Conservation (phyloP, 495 filamentous ascomycete species). For the Pyronema domesticum region DNA sequence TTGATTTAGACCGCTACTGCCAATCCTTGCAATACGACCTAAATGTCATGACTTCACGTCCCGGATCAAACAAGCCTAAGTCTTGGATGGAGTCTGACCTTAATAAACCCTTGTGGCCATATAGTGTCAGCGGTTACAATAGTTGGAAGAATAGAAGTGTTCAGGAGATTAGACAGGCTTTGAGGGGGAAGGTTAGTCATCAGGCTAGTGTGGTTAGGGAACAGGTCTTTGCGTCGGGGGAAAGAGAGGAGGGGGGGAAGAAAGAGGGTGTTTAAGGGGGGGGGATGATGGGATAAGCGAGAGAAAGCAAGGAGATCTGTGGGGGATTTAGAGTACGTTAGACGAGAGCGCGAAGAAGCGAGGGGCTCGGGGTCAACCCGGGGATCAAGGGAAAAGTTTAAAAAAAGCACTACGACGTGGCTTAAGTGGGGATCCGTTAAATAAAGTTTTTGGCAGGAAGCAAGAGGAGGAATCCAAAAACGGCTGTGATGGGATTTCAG, state of each 20-base stretch:
- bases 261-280: background rate
- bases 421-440: no score
- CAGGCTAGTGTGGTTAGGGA: conserved; percentile 1
- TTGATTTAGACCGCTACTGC: conserved; percentile 64
- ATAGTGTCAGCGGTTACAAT: conserved; percentile 39
- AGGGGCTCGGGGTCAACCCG: no score
- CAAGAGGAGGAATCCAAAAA: no score
- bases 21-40: conserved; percentile 52
- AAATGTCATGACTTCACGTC: conserved; percentile 46
- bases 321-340: no score
- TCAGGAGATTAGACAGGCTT: conserved; percentile 39
- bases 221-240: background rate
- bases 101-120: conserved; percentile 52
- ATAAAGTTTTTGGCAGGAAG: no score
- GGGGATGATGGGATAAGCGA: no score
- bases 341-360: no score
- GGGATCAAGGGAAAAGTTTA: no score
- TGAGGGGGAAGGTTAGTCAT: conserved; percentile 29
- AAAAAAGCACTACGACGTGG: no score
- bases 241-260: conserved; percentile 1
- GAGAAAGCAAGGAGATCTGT: no score
- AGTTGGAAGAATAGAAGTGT: conserved; percentile 45
- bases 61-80: conserved; percentile 34
- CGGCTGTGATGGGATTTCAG: no score
- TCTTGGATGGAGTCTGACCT: conserved; percentile 37